Conservation (phyloP, 163 green algal genomes). For the Trebouxiophyceae sp. region DNA sequence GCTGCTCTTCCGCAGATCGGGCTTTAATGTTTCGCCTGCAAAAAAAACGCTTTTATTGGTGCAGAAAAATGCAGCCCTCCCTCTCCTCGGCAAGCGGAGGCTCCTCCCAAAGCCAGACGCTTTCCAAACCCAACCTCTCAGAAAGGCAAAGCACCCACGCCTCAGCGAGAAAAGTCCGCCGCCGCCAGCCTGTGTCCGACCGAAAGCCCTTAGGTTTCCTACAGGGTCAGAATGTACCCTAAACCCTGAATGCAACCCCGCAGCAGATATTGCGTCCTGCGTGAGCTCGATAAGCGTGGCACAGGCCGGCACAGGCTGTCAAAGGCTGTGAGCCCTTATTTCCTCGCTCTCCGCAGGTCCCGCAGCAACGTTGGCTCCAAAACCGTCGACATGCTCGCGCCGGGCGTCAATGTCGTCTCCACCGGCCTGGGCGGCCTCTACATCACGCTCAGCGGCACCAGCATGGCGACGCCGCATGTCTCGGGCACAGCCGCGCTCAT, state of each 20-base stretch:
- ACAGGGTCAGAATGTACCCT: neutral
- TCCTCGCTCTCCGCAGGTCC: too few species aligned
- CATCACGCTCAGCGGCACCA: slow-evolving; percentile 40
- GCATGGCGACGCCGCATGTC: slow-evolving; percentile 54
- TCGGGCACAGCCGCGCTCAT: slow-evolving; percentile 34
- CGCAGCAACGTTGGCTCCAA: slow-evolving; percentile 27
- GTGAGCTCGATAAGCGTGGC: neutral
- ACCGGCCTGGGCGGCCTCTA: slow-evolving; percentile 36
- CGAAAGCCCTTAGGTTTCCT: neutral
- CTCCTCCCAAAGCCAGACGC: too few species aligned
- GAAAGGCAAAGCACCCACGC: too few species aligned
- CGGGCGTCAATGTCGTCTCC: slow-evolving; percentile 44
- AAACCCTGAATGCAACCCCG: neutral
- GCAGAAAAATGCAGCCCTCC: too few species aligned
- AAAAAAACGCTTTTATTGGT: too few species aligned
- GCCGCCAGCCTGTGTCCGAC: neutral
- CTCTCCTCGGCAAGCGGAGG: too few species aligned
- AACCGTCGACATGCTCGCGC: slow-evolving; percentile 40
- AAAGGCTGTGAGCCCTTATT: too few species aligned
- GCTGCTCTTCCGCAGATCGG: too few species aligned
- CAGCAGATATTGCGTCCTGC: neutral
- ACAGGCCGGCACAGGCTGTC: neutral
- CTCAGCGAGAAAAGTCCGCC: neutral
- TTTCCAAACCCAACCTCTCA: too few species aligned
- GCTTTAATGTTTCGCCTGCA: too few species aligned